Evolutionary conservation across 140 eudicot species (phyloP), one percentile per base, ranked within the genome.

Genomic region (Erigeron philadelphicus): DNA sequence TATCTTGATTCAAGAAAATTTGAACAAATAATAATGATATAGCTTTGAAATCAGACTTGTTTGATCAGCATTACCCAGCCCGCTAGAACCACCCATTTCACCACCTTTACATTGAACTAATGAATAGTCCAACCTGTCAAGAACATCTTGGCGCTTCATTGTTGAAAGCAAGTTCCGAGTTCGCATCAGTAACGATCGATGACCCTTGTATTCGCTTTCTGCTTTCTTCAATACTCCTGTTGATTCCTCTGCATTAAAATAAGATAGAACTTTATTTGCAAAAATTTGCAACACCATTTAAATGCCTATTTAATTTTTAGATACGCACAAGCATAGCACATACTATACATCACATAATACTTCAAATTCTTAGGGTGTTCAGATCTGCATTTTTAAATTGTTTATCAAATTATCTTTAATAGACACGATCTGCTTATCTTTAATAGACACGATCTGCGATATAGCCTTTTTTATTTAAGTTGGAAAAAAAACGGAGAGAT

Each of bases 121-220:
- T 59, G 35, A 17, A 17, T 71, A 46, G 13, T n/a, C 63, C 8
- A 23, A 84, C 97, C 96, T 84, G 78, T 91, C 97, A 31, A 91
- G 76, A 61, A 91, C 89, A 77, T 91, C 97, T 77, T 91, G 97
- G 55, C 96, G 97, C 57, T 84, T 95, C 97, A 91, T 91, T 19
- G 95, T 91, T 66, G 97, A 86, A 13, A 91, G 89, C 68, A 91
- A 84, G 84, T 82, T 82, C 17, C 97, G 87, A 15, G 97, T 91
- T 40, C 97, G 87, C 68, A 60, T 65, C 15, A 88, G 85, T 55
- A 91, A 64, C 15, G 97, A 91, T 70, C 86, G 78, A 62, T 91
- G 97, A 23, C 97, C 97, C 71, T 85, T 88, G 81, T 91, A 91
- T 79, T 91, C 97, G 9, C 79, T 86, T 73, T 91, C 97, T n/a